phyloP scores from a whole-genome alignment of 306 rosid species.

The Lathyrus aphaca region DNA sequence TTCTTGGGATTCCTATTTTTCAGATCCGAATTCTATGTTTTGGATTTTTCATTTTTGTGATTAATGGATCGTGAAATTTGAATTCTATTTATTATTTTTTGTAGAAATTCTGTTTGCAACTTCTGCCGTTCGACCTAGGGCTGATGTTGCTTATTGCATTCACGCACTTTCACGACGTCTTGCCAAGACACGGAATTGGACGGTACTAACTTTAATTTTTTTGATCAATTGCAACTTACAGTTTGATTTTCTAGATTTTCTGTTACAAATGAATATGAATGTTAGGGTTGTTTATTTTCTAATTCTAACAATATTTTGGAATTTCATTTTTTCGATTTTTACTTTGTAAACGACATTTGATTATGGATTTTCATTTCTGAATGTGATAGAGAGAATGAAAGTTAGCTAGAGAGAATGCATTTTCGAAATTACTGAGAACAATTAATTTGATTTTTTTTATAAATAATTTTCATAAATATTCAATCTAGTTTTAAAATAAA shows the following conservation, averaged over 20 bases:
- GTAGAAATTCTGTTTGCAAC: conserved; percentile 68
- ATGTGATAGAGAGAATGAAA: background rate
- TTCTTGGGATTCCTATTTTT: background rate
- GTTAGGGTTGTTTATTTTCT: background rate
- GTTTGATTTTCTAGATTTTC: conserved; percentile 7
- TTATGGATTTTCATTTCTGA: background rate
- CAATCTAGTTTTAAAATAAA: background rate
- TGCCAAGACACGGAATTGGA: conserved; percentile 95
- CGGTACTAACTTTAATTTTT: conserved; percentile 56
- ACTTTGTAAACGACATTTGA: background rate
- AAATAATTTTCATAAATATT: background rate
- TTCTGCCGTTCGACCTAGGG: conserved; percentile 84
- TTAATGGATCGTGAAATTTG: conserved; percentile 4
- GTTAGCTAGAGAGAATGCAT: background rate
- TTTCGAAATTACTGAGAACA: background rate
- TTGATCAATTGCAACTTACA: background rate
- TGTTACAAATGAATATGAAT: conserved; percentile 20
- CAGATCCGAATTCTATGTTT: conserved; percentile 52
- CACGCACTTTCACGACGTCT: conserved; percentile 87
- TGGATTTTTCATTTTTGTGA: conserved; percentile 12
- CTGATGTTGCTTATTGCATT: conserved; percentile 98
- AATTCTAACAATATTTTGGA: background rate
- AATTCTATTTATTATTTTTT: background rate
- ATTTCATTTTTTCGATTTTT: background rate
- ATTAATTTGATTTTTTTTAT: background rate